Base-by-base conservation (phyloP, 305 asterid genomes). In the Rubia occidens region DNA sequence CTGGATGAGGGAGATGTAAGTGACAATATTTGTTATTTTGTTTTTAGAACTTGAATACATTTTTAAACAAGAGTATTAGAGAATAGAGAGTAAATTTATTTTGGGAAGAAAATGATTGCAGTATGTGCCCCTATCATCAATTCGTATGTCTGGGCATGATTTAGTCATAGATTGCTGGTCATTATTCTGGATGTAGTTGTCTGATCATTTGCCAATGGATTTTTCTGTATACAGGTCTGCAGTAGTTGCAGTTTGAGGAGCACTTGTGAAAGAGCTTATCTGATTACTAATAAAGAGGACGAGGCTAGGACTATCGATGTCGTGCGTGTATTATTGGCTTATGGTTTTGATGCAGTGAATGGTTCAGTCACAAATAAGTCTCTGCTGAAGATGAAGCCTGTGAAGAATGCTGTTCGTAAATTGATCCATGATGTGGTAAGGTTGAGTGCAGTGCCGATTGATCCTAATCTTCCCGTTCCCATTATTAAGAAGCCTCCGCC, bases 1-100 rank as follows among this genome's bases (percentile, higher is more conserved):
- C 85, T 93, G 76, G 95, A 90, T 42, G 98, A 93, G 86, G 98
- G 98, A 78, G 98, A 93, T 87, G 98, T 93, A 90, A 87, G 98
- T 81, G 77, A 10, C 26, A n/a, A 56, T 15, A 54, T 13, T 53
- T 72, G 0, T 10, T 3, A n/a, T 29, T 29, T 13, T 14, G 26
- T 29, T 49, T 49, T 49, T 51, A 44, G 45, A 67, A 67, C 13
- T 67, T 35, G 18, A n/a, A n/a, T 17, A 53, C 11, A 17, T 51
- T 21, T 17, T 53, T 37, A 2, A 9, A 55, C 59, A 20, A 11
- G 42, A 35, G 29, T 56, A 56, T 72, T 60, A 21, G 24, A 37
- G 10, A 8, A 32, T 43, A 20, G 24, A 37, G 10, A 8, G 47
- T 43, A 20, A 6, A 21, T 70, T 37, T 15, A 35, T 35, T 14